Conservation (phyloP, 306 rosid genomes). For the Inga leiocalycina region DNA sequence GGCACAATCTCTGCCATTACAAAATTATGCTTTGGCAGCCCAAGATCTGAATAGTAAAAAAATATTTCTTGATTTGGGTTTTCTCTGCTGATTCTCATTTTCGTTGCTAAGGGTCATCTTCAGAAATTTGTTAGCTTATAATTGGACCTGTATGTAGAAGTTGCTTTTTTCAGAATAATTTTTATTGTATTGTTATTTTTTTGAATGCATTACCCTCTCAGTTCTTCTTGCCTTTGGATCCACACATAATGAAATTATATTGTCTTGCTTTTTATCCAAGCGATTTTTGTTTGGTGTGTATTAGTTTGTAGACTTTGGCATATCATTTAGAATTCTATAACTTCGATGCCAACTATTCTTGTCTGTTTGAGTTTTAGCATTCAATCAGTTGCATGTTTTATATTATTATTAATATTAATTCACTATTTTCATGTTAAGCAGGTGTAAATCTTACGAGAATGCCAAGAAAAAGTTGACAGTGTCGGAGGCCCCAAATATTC, state of each 20-base stretch:
- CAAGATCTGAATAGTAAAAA: background rate
- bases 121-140: background rate
- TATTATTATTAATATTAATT: constrained; percentile 33
- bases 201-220: constrained; percentile 24
- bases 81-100: background rate
- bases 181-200: background rate
- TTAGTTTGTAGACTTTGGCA: background rate
- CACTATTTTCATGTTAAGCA: constrained; percentile 38
- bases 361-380: constrained; percentile 1
- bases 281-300: background rate
- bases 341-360: background rate
- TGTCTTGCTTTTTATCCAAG: background rate
- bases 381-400: constrained; percentile 3
- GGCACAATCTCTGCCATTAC: background rate
- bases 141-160: background rate
- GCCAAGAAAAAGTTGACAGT: constrained; percentile 95
- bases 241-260: background rate
- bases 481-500: constrained; percentile 92
- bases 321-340: constrained; percentile 2
- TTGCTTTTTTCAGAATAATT: background rate
- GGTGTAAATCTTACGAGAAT: constrained; percentile 94
- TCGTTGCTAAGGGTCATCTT: background rate
- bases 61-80: constrained; percentile 10
- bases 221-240: constrained; percentile 9
- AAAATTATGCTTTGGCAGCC: background rate